phyloP scores from a whole-genome alignment of 2,329 filamentous ascomycete species.

The Malbranchea cinnamomea region DNA sequence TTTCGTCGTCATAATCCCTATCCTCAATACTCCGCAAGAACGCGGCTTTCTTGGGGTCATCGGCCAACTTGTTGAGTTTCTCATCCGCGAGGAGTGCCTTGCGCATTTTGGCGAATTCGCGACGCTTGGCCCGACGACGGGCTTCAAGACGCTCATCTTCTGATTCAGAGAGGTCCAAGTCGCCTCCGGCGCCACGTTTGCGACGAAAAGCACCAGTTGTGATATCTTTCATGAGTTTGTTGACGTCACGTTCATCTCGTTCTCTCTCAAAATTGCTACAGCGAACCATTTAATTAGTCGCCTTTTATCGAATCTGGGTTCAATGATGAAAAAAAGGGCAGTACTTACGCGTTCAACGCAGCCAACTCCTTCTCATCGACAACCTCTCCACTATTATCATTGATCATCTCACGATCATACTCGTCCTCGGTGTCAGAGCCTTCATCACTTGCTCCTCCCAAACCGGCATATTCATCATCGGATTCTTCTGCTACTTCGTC shows the following conservation, averaged over 20 bases:
- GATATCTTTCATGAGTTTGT: constrained; percentile 85
- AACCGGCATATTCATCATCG: constrained; percentile 91
- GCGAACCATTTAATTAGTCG: background rate
- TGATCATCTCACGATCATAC: constrained; percentile 75
- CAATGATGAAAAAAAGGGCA: background rate
- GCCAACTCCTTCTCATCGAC: constrained; percentile 69
- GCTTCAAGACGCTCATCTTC: constrained; percentile 67
- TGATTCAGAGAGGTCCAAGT: constrained; percentile 76
- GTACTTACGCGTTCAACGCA: constrained; percentile 74
- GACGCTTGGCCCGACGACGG: constrained; percentile 63
- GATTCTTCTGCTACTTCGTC: constrained; percentile 94
- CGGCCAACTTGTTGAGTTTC: constrained; percentile 76
- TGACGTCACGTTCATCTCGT: constrained; percentile 72
- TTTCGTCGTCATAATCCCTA: constrained; percentile 50
- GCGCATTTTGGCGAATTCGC: constrained; percentile 82
- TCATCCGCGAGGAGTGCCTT: constrained; percentile 79
- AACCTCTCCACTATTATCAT: constrained; percentile 64
- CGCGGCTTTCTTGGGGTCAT: constrained; percentile 75
- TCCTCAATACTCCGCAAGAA: constrained; percentile 88
- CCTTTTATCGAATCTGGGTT: background rate
- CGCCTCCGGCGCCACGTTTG: constrained; percentile 56
- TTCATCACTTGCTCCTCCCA: constrained; percentile 81
- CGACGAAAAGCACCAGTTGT: constrained; percentile 76
- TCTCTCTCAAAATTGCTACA: constrained; percentile 60
- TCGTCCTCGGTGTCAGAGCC: constrained; percentile 63